Percentiles rank a stretch among this genome's conserved stretches.
Conservation (phyloP, 78 protist genomes). For the Diacronema lutheri region DNA sequence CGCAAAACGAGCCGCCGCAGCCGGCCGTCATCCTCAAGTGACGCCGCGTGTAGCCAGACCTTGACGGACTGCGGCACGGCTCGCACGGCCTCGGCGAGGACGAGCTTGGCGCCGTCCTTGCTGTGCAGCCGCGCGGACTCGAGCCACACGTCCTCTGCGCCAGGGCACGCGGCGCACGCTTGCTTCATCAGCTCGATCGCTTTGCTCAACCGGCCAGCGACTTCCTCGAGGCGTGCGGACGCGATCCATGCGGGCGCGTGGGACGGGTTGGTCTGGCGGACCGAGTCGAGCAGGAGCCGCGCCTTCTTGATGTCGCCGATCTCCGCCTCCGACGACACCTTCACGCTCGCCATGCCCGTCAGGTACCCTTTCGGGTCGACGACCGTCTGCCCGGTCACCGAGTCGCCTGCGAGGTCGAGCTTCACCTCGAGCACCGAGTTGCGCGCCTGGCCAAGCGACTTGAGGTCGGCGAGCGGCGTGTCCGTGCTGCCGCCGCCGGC, state of each 20-base stretch:
- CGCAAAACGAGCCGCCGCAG: conserved; percentile 64
- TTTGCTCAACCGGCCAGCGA: conserved; percentile 69
- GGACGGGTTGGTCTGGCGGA: conserved; percentile 59
- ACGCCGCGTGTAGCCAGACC: conserved; percentile 87
- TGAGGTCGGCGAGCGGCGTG: conserved; percentile 63
- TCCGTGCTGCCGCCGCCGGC: no score
- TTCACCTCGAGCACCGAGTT: conserved; percentile 57
- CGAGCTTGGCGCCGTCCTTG: conserved; percentile 50
- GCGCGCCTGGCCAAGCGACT: conserved; percentile 76
- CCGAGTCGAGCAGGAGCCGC: conserved; percentile 67
- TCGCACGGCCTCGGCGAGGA: conserved; percentile 84
- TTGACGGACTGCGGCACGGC: conserved; percentile 80
- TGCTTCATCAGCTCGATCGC: conserved; percentile 79
- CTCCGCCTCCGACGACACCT: conserved; percentile 16
- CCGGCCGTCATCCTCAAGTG: conserved; percentile 67
- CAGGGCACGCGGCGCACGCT: conserved; percentile 77
- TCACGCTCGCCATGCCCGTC: conserved; percentile 48
- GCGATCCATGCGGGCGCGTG: conserved; percentile 88
- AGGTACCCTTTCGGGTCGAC: conserved; percentile 92
- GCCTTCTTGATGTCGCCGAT: conserved; percentile 82
- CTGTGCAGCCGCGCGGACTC: conserved; percentile 45
- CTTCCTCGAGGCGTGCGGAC: conserved; percentile 85
- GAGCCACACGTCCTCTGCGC: conserved; percentile 90
- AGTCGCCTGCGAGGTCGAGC: conserved; percentile 66
- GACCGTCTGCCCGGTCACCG: conserved; percentile 86